These are phyloP conservation scores for Nadsonia commutata DNA, from an alignment of 1,139 yeast genomes.

Conservation along the genomic window DNA sequence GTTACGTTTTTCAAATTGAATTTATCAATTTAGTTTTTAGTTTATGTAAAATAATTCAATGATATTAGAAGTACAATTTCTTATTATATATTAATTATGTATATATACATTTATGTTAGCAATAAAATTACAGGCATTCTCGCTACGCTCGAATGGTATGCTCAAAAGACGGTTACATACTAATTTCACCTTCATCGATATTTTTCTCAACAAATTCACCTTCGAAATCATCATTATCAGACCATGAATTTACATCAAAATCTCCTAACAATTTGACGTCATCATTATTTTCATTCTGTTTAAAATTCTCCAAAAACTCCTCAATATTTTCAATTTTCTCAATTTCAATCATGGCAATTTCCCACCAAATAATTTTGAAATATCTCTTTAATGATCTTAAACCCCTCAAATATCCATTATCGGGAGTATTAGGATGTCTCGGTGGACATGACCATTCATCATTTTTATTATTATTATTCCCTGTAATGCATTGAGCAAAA, in stretches of 20 bases:
- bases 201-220: not conserved
- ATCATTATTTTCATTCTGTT: conserved; percentile 10
- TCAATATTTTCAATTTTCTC: too few relatives aligned
- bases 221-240: not conserved
- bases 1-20: too few relatives aligned
- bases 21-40: too few relatives aligned
- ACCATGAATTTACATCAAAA: not conserved
- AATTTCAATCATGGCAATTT: conserved; percentile 4
- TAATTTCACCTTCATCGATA: not conserved
- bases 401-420: conserved; percentile 78
- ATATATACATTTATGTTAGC: too few relatives aligned
- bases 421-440: conserved; percentile 44
- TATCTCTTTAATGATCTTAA: conserved; percentile 50
- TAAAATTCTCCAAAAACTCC: too few relatives aligned
- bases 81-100: too few relatives aligned
- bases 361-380: conserved; percentile 23
- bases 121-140: too few relatives aligned
- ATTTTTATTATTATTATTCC: conserved; percentile 35
- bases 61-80: too few relatives aligned
- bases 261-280: not conserved
- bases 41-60: too few relatives aligned
- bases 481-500: conserved; percentile 89
- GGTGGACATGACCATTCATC: conserved; percentile 48
- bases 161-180: too few relatives aligned
- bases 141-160: too few relatives aligned